A percentile compares a stretch with the other conserved stretches of the same genome.
Conservation (phyloP, 2,329 filamentous ascomycete genomes). For the Furcasterigmium furcatum region DNA sequence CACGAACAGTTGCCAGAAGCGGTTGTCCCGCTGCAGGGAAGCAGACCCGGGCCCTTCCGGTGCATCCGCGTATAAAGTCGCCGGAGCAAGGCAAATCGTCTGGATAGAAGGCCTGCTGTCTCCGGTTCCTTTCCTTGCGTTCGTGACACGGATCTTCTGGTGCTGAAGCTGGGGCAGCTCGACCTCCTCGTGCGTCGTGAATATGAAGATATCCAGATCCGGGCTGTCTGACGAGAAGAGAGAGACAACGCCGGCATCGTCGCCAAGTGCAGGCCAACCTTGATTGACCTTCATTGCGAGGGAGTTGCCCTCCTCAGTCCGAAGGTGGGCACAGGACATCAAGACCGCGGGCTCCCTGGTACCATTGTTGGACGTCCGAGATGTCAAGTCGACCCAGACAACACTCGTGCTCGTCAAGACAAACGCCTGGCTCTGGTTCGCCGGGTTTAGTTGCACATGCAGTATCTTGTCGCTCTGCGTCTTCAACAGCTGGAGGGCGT, state of each 20-base stretch:
- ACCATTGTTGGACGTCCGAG: constrained; percentile 7
- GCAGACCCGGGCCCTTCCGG: constrained; percentile 3
- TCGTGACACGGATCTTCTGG: constrained; percentile 17
- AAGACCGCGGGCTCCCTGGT: constrained; percentile 21
- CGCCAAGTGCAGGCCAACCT: constrained; percentile 8
- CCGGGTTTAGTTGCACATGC: constrained; percentile 47
- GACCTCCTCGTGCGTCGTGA: constrained; percentile 17
- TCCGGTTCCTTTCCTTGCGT: not conserved
- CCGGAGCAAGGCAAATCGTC: constrained; percentile 7
- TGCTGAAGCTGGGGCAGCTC: constrained; percentile 33
- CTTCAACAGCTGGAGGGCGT: constrained; percentile 20
- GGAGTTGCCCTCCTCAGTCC: constrained; percentile 28
- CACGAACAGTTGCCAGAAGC: constrained; percentile 11
- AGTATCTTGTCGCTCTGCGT: constrained; percentile 40
- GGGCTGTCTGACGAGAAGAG: constrained; percentile 24
- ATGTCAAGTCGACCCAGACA: constrained; percentile 41
- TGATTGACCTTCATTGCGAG: constrained; percentile 35
- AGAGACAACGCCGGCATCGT: constrained; percentile 23
- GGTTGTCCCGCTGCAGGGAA: constrained; percentile 2
- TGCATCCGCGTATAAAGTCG: not conserved
- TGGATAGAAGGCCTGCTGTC: constrained; percentile 5
- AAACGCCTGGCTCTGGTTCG: constrained; percentile 46
- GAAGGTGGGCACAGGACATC: constrained; percentile 42
- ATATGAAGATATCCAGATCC: constrained; percentile 32
- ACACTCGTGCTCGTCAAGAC: constrained; percentile 55